phyloP scores from a whole-genome alignment of 2,329 filamentous ascomycete genomes.

The Graphilbum sp. region DNA sequence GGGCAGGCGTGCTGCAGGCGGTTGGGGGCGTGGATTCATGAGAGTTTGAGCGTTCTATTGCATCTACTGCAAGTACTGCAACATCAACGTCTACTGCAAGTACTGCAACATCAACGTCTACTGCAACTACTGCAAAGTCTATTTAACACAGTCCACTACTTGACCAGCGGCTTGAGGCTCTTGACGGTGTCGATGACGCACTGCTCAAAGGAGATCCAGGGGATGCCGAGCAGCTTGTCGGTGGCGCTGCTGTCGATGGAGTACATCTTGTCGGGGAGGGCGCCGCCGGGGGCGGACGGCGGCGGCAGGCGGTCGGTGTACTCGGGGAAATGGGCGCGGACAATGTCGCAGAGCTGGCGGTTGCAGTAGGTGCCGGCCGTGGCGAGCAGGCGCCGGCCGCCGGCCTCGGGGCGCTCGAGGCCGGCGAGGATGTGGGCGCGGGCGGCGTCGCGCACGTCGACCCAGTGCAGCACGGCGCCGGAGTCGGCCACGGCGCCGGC shows the following conservation, averaged over 20 bases:
- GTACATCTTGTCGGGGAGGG: conserved; percentile 26
- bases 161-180: conserved; percentile 31
- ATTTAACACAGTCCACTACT: not conserved
- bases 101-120: conserved; percentile 2
- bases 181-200: conserved; percentile 46
- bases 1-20: conserved; percentile 38
- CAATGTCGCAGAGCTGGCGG: conserved; percentile 24
- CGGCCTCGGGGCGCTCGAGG: conserved; percentile 28
- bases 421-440: conserved; percentile 32
- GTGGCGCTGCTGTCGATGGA: conserved; percentile 41
- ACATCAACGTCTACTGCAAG: not conserved
- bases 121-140: not conserved
- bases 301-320: conserved; percentile 29
- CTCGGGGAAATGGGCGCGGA: conserved; percentile 32
- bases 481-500: conserved; percentile 20
- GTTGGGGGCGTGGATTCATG: conserved; percentile 19
- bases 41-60: too few relatives aligned
- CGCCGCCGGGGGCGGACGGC: conserved; percentile 26
- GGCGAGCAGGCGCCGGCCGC: conserved; percentile 34
- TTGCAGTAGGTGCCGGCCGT: conserved; percentile 30
- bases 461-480: conserved; percentile 27
- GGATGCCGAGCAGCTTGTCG: conserved; percentile 41
- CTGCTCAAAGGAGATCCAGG: conserved; percentile 46
- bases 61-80: too few relatives aligned
- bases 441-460: conserved; percentile 41